Conservation (phyloP, 2,329 filamentous ascomycete species). For the Magnaporthales sp. region DNA sequence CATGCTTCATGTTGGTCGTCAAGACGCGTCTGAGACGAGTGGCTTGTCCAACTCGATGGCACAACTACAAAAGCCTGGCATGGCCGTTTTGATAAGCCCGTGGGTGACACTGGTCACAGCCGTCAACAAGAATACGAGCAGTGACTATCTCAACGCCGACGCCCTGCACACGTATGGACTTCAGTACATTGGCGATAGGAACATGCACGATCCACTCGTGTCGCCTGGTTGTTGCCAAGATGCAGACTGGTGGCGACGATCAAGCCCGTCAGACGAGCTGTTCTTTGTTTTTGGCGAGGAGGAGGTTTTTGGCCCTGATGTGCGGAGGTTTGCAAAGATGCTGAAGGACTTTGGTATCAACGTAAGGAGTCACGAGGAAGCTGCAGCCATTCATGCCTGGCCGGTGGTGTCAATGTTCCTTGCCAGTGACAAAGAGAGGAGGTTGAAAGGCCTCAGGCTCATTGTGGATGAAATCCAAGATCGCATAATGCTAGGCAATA, state of each 20-base stretch:
- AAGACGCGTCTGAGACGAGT: slow-evolving; percentile 17
- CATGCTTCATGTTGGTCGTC: slow-evolving; percentile 52
- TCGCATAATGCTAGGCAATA: slow-evolving; percentile 11
- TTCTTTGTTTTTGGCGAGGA: slow-evolving; percentile 66
- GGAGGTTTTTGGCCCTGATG: slow-evolving; percentile 69
- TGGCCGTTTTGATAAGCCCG: slow-evolving; percentile 70
- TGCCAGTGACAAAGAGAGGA: slow-evolving; percentile 35
- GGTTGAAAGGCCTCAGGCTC: slow-evolving; percentile 39
- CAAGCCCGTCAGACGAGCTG: slow-evolving; percentile 58
- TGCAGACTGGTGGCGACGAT: slow-evolving; percentile 54
- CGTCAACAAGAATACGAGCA: slow-evolving; percentile 58
- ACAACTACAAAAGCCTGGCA: slow-evolving; percentile 32
- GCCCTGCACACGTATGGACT: slow-evolving; percentile 42
- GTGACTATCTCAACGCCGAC: slow-evolving; percentile 64
- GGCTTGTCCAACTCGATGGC: slow-evolving; percentile 14
- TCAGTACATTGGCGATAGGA: neutral
- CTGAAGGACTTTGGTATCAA: slow-evolving; percentile 44
- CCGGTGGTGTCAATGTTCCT: slow-evolving; percentile 61
- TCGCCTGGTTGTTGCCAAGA: slow-evolving; percentile 67
- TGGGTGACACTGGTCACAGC: slow-evolving; percentile 68
- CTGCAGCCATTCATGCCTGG: slow-evolving; percentile 65
- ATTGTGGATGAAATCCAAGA: slow-evolving; percentile 30
- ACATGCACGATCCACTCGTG: slow-evolving; percentile 38
- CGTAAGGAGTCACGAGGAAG: slow-evolving; percentile 50
- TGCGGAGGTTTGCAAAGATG: slow-evolving; percentile 47